Evolutionary conservation across 495 filamentous ascomycete genomes (phyloP).

Genomic region (Xylaria grammica): DNA sequence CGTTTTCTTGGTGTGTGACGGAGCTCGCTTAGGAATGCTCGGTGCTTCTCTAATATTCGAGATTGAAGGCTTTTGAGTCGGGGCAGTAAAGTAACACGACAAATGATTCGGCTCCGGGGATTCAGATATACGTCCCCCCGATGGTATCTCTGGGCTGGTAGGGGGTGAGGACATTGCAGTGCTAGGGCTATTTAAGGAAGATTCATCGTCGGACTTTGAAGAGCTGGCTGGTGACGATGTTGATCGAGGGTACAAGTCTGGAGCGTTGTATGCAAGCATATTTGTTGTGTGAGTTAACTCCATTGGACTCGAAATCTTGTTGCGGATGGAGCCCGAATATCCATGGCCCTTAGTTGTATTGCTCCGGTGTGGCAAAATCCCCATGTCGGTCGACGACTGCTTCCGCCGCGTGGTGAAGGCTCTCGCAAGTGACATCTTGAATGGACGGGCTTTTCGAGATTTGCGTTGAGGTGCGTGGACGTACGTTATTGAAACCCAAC

Average conservation of each 20-base stretch:
- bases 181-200: conserved; percentile 61
- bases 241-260: conserved; percentile 67
- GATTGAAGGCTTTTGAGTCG: conserved; percentile 48
- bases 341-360: conserved; percentile 49
- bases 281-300: conserved; percentile 93
- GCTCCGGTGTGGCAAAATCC: conserved; percentile 48
- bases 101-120: conserved; percentile 77
- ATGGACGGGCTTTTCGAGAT: neutral
- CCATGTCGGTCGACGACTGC: conserved; percentile 44
- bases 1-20: conserved; percentile 81
- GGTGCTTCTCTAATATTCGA: conserved; percentile 58
- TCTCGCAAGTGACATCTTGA: conserved; percentile 63
- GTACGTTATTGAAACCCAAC: neutral
- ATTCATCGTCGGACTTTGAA: conserved; percentile 58
- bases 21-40: conserved; percentile 72
- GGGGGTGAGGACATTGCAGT: conserved; percentile 62
- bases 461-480: neutral
- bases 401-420: conserved; percentile 68
- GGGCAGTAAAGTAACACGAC: conserved; percentile 74
- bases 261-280: conserved; percentile 92
- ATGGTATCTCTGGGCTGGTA: conserved; percentile 78
- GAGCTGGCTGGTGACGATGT: conserved; percentile 61
- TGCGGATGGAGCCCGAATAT: conserved; percentile 45
- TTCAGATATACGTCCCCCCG: conserved; percentile 60
- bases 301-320: conserved; percentile 85